phyloP scores from a whole-genome alignment of 1,284 basidiomycete genomes.

The Marasmius tenuissimus region DNA sequence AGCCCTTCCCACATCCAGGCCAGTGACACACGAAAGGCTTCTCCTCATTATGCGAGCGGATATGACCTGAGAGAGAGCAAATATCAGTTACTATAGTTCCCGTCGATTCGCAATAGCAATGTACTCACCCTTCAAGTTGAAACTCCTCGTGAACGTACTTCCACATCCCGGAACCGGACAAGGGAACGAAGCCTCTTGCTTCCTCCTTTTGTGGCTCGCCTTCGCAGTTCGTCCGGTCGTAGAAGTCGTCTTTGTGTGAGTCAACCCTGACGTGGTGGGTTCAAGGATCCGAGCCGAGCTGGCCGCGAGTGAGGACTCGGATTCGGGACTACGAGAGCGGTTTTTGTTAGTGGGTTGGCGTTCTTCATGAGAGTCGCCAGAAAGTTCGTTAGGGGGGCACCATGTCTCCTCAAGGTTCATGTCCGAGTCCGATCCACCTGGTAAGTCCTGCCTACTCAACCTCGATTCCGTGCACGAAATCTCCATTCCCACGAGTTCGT shows the following conservation, averaged over 20 bases:
- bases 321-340: no score
- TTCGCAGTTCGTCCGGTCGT: constrained; percentile 75
- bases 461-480: no score
- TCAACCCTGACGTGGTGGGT: no score
- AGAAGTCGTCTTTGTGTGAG: constrained; percentile 56
- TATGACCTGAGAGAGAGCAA: constrained; percentile 55
- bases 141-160: constrained; percentile 80
- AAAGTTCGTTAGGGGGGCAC: no score
- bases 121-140: constrained; percentile 72
- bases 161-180: constrained; percentile 80
- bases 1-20: constrained; percentile 85
- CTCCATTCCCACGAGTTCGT: no score
- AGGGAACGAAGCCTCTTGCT: constrained; percentile 71
- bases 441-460: no score
- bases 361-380: no score
- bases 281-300: no score
- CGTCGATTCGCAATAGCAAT: constrained; percentile 13
- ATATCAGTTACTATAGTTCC: constrained; percentile 13
- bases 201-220: constrained; percentile 69
- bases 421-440: no score
- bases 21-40: constrained; percentile 84
- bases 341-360: no score
- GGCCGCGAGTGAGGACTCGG: no score
- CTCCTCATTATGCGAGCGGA: constrained; percentile 83
- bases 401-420: no score